Evolutionary conservation across 768 basidiomycete species (phyloP).

Genomic region (Psilocybe tampanensis): DNA sequence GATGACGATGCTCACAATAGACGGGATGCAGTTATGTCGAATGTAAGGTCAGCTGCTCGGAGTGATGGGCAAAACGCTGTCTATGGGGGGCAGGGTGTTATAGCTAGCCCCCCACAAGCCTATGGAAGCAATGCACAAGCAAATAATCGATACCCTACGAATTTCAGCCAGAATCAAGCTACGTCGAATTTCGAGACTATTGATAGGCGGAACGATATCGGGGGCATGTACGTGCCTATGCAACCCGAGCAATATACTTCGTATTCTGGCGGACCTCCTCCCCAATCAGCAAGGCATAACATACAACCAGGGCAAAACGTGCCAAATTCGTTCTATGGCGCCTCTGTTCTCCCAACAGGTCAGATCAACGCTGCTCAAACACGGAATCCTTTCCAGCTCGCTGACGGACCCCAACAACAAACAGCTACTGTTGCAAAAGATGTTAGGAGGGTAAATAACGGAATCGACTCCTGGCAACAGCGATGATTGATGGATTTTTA

Average conservation of each 20-base stretch:
- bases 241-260: conserved; percentile 79
- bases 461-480: conserved; percentile 76
- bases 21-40: conserved; percentile 81
- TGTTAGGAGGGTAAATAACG: conserved; percentile 53
- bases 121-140: conserved; percentile 56
- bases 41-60: conserved; percentile 66
- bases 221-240: conserved; percentile 76
- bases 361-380: conserved; percentile 35
- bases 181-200: conserved; percentile 57
- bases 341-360: conserved; percentile 56
- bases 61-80: conserved; percentile 44
- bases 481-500: conserved; percentile 48
- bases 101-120: conserved; percentile 77
- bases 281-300: conserved; percentile 45
- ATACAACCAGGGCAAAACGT: conserved; percentile 54
- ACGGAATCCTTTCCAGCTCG: conserved; percentile 44
- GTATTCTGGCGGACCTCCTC: conserved; percentile 42
- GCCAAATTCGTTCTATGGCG: conserved; percentile 71
- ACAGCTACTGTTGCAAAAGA: conserved; percentile 51
- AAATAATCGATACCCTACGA: conserved; percentile 63
- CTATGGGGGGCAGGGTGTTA: conserved; percentile 51
- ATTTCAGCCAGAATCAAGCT: conserved; percentile 49
- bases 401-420: conserved; percentile 43
- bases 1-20: conserved; percentile 53
- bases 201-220: conserved; percentile 65